These are phyloP conservation scores for Fusarium liriodendri DNA, from an alignment of 2,329 filamentous ascomycete species.

Conservation along the genomic window DNA sequence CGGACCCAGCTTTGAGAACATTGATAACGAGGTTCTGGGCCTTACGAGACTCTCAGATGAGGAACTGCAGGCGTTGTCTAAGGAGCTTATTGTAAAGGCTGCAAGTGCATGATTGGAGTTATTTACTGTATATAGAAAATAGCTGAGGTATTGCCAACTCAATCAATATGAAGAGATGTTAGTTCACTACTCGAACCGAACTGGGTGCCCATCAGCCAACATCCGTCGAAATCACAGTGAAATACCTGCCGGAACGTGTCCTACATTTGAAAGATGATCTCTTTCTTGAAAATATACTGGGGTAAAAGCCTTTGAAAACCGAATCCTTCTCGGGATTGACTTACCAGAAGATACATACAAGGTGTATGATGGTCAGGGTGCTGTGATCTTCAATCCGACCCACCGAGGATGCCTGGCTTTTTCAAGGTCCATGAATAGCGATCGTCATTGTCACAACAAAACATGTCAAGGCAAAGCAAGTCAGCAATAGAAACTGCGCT, in stretches of 20 bases:
- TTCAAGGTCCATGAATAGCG: not conserved
- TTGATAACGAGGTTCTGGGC: slow-evolving; percentile 2
- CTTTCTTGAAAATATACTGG: not conserved
- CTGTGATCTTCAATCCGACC: not conserved
- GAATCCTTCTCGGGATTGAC: not conserved
- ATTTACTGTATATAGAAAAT: not conserved
- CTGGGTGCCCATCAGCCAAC: not conserved
- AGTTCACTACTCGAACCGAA: not conserved
- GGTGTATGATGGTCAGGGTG: not conserved
- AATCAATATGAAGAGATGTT: not conserved
- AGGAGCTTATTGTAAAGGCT: not conserved
- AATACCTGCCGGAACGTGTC: not conserved
- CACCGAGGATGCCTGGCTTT: not conserved
- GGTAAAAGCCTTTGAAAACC: not conserved
- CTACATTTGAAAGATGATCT: too few relatives aligned
- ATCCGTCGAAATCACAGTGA: not conserved
- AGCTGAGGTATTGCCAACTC: not conserved
- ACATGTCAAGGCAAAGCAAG: not conserved
- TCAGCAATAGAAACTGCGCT: not conserved
- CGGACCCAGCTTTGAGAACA: slow-evolving; percentile 3
- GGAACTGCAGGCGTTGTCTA: not conserved
- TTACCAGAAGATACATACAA: not conserved
- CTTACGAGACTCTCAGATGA: slow-evolving; percentile 1
- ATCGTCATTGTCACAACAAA: not conserved
- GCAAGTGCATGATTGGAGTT: not conserved